Base-by-base conservation (phyloP, 495 filamentous ascomycete species). In the Talaromyces adpressus region DNA sequence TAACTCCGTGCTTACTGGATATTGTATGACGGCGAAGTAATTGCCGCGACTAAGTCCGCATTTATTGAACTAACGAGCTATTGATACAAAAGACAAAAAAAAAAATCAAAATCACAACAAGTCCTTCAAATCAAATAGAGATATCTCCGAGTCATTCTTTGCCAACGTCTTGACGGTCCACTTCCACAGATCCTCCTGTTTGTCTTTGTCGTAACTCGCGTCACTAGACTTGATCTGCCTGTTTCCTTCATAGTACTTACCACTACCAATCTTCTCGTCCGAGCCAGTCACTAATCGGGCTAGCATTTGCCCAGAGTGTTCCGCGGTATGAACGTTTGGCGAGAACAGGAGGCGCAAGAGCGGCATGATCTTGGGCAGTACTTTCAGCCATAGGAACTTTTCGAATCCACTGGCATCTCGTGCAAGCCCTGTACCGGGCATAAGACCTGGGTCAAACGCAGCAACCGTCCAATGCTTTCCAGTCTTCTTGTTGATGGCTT, bases 131-230 rank as follows among this genome's bases (percentile, higher is more conserved):
- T 60, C 58, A 14, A 58, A 58, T 4, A n/a, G 9, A 16, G 11
- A 23, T 20, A 11, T 29, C 11, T 54, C 51, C 18, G 51, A 54
- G 12, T 54, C 51, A n/a, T 14, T 27, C 4, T 29, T 29, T 16
- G 25, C 51, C 14, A 54, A 16, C 34, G n/a, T 39, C 29, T 18
- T 36, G 30, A 58, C 27, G 22, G 56, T 34, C 56, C 56, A 83
- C 59, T 68, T 65, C 76, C 77, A 83, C 56, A 81, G 65, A 67
- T 79, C 75, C 27, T 82, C 79, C 67, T 49, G 77, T 63, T 79
- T 79, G 27, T 45, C 64, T 64, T 72, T 67, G 34, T 75, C 71
- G 47, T 79, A 74, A 61, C 77, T 81, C 23, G 52, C 65, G 30
- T 68, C 62, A 62, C 77, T 78, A 32, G 70, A 75, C 63, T 64